These are phyloP conservation scores for Fulvia fulva DNA, from an alignment of 2,329 filamentous ascomycete species.

Conservation along the genomic window DNA sequence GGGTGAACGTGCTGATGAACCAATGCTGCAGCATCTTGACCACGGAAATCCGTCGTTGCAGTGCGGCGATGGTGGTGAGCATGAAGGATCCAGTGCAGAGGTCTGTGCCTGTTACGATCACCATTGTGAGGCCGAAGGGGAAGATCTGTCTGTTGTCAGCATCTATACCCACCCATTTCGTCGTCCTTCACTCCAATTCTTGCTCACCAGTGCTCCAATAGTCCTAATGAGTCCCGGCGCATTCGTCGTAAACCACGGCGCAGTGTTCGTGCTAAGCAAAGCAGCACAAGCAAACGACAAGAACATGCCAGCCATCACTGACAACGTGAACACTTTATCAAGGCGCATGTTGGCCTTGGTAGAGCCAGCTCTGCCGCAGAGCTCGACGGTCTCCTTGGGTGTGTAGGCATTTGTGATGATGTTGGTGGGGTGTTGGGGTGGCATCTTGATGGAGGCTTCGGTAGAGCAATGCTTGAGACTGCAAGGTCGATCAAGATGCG, in stretches of 20 bases:
- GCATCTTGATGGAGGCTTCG: background rate
- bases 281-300: conserved; percentile 49
- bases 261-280: conserved; percentile 24
- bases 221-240: conserved; percentile 33
- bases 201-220: conserved; percentile 24
- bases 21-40: conserved; percentile 27
- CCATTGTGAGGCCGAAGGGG: conserved; percentile 33
- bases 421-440: conserved; percentile 6
- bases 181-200: background rate
- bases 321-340: conserved; percentile 52
- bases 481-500: background rate
- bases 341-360: conserved; percentile 52
- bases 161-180: background rate
- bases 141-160: conserved; percentile 23
- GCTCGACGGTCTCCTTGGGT: conserved; percentile 45
- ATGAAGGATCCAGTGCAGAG: conserved; percentile 33
- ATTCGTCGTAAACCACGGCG: conserved; percentile 33
- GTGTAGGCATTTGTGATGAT: conserved; percentile 21
- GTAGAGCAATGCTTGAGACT: background rate
- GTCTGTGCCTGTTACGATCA: conserved; percentile 34
- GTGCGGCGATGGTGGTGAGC: conserved; percentile 42
- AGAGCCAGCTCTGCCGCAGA: conserved; percentile 48
- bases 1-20: conserved; percentile 16
- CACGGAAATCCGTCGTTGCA: conserved; percentile 38
- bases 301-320: conserved; percentile 50